Evolutionary conservation across 208 protist genomes (phyloP).

Genomic region (Herpetomonas samuelpessoai): DNA sequence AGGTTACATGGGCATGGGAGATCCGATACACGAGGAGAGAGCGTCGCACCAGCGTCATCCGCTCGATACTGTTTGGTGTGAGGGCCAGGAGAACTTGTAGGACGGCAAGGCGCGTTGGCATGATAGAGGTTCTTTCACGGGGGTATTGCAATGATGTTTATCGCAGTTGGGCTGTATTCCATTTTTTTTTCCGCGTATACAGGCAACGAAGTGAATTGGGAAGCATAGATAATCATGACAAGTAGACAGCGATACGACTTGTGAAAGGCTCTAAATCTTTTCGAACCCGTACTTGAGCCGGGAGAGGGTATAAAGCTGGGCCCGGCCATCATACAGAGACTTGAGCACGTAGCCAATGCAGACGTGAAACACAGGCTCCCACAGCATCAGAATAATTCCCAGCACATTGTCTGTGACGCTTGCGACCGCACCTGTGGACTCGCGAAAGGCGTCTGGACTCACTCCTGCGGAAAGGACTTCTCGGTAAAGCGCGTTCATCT

Average conservation of each 20-base stretch:
- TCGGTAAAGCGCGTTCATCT: neutral
- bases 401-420: slow-evolving; percentile 21
- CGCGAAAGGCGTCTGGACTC: too few species aligned
- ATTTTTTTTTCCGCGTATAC: neutral
- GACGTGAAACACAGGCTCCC: slow-evolving; percentile 74
- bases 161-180: too few species aligned
- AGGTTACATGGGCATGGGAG: too few species aligned
- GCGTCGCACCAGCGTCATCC: too few species aligned
- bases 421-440: too few species aligned
- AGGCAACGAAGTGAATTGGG: neutral
- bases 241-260: neutral
- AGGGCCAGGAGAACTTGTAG: too few species aligned
- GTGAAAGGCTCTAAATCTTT: slow-evolving; percentile 27
- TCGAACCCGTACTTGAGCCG: slow-evolving; percentile 66
- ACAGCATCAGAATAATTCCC: slow-evolving; percentile 55
- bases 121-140: too few species aligned
- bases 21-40: too few species aligned
- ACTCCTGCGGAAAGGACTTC: too few species aligned
- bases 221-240: slow-evolving; percentile 1
- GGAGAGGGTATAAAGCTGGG: slow-evolving; percentile 48
- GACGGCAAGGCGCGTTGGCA: too few species aligned
- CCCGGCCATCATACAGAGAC: slow-evolving; percentile 39
- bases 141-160: too few species aligned
- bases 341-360: slow-evolving; percentile 29
- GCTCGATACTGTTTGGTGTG: too few species aligned